Percentiles rank a stretch among this genome's conserved stretches.
Evolutionary conservation across 805 yeast species (phyloP).

Genomic region (Ogataea ganodermae): DNA sequence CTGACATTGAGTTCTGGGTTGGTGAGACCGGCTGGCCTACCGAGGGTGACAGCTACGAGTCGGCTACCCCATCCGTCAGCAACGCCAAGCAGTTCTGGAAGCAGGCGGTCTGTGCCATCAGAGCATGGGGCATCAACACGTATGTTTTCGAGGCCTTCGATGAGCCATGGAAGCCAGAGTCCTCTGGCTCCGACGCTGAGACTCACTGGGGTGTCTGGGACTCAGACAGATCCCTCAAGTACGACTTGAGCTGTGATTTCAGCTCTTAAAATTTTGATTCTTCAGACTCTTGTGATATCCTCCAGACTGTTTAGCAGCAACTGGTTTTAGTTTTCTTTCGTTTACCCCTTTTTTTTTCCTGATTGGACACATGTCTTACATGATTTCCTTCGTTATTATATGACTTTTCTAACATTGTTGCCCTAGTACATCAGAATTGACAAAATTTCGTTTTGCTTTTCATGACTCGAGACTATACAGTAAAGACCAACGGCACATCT

Average conservation of each 20-base stretch:
- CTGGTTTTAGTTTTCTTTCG: neutral
- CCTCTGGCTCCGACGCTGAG: constrained; percentile 87
- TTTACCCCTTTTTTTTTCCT: neutral
- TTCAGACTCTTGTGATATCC: constrained; percentile 5
- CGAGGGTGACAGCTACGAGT: constrained; percentile 71
- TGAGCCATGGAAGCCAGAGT: constrained; percentile 93
- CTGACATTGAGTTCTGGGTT: constrained; percentile 88
- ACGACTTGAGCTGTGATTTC: constrained; percentile 48
- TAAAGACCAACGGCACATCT: neutral
- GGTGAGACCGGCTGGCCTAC: constrained; percentile 99
- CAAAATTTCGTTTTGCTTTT: neutral
- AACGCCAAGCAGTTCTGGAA: constrained; percentile 86
- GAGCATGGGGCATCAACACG: constrained; percentile 95
- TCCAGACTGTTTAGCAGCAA: neutral
- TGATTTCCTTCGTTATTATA: neutral
- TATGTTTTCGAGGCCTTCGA: constrained; percentile 93
- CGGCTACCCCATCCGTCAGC: constrained; percentile 63
- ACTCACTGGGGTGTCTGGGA: constrained; percentile 94
- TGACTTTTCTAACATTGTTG: neutral
- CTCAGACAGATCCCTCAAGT: constrained; percentile 47
- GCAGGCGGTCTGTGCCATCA: constrained; percentile 86
- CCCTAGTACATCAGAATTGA: too few species aligned
- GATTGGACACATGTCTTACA: neutral
- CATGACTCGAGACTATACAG: constrained; percentile 2
- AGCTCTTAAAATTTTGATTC: too few species aligned